Evolutionary conservation across 306 rosid species (phyloP), one percentile per base, ranked within the genome.

Genomic region (Fagus crenata): DNA sequence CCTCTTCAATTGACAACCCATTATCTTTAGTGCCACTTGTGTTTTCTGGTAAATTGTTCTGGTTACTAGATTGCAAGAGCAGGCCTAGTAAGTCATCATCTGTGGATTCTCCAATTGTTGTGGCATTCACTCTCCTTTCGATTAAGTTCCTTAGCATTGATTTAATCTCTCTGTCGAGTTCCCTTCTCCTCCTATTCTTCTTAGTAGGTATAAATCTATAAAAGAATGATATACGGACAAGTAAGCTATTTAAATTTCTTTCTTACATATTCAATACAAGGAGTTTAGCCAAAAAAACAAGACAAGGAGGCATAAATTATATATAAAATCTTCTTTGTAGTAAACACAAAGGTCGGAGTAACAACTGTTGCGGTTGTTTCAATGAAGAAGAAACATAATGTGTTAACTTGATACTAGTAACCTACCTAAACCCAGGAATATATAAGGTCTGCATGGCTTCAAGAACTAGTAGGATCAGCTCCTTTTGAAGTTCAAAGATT

Each of bases 391-490:
- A 22, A 56, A 56, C 4, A 11, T 37, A 9, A 35, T 36, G 6
- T 18, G 7, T 40, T 7, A 32, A 15, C 5, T 37, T 12, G 55
- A 28, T 33, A 72, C 53, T 32, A 41, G 49, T 11, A 31, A 35
- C 61, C 70, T 49, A 86, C 92, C 92, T 84, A 80, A 82, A 86
- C 49, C 90, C 85, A 35, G 85, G 92, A 65, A 88, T 58, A 43
- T 86, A 77, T 2, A 80, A 7, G 53, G 85, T 84, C 56, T 76
- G 80, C 88, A 88, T 86, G 78, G 90, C 88, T 84, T 88, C 85
- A 69, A 88, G 32, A 28, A 82, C 80, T 36, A 84, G 84, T 67
- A 43, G 5, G 22, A 79, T 77, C 49, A 82, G 85, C 79, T 84
- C 84, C 54, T 77, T 80, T 73, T 80, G 84, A 84, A 82, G 88